A percentile compares a stretch with the other conserved stretches of the same genome.
Evolutionary conservation across 805 yeast species (phyloP).

Genomic region (Pichia exigua): DNA sequence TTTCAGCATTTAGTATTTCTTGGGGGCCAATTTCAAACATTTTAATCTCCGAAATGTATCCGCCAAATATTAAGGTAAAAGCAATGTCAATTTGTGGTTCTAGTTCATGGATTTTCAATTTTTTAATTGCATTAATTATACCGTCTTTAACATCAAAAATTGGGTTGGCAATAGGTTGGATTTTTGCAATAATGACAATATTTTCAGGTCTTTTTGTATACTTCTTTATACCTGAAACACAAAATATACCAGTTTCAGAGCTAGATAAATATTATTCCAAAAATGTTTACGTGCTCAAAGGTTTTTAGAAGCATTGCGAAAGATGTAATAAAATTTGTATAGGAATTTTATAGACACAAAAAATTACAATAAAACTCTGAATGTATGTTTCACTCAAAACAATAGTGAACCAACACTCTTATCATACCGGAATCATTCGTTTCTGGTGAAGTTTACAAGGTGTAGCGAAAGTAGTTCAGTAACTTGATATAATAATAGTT

Average conservation of each 20-base stretch:
- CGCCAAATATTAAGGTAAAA: conserved; percentile 50
- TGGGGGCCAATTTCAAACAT: conserved; percentile 72
- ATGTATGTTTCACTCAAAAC: too few species aligned
- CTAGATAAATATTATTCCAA: conserved; percentile 19
- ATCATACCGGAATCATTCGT: too few species aligned
- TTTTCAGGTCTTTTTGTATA: conserved; percentile 20
- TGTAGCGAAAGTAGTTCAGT: neutral
- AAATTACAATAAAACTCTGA: too few species aligned
- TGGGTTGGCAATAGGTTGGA: conserved; percentile 61
- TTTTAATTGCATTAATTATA: conserved; percentile 57
- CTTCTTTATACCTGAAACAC: conserved; percentile 29
- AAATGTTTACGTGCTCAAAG: neutral
- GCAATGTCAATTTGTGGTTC: conserved; percentile 51
- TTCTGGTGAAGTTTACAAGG: neutral
- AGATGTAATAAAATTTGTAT: neutral
- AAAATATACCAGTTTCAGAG: conserved; percentile 14
- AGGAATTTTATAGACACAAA: neutral
- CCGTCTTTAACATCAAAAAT: conserved; percentile 57
- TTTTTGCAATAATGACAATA: conserved; percentile 30
- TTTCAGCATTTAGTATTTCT: conserved; percentile 57
- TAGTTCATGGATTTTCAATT: conserved; percentile 56
- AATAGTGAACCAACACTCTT: too few species aligned
- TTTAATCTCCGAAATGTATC: conserved; percentile 58
- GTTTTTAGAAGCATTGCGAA: neutral
- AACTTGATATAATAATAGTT: neutral